A percentile compares a stretch with the other conserved stretches of the same genome.
Conservation (phyloP, 352 stramenopile species). For the Pythium utonaiense region DNA sequence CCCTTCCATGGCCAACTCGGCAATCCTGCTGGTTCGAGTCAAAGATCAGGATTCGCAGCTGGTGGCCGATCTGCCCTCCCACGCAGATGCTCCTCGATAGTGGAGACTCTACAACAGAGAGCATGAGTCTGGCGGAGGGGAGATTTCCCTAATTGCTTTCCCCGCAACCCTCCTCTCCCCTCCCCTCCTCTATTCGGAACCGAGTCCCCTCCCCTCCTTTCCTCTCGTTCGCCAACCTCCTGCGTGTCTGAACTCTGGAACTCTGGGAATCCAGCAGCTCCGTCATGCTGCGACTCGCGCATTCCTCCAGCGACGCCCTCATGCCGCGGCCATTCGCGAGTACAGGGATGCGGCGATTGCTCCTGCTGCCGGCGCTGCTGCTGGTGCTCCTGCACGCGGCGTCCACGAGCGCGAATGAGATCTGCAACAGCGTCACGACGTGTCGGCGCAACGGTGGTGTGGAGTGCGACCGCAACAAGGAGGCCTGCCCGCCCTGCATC, state of each 20-base stretch:
- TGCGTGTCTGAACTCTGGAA: background rate
- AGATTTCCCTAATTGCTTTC: background rate
- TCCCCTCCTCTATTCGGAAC: background rate
- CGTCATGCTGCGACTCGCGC: background rate
- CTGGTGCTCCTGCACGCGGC: background rate
- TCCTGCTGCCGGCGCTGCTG: background rate
- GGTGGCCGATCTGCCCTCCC: conserved; percentile 1
- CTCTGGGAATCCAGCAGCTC: background rate
- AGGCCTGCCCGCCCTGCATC: conserved; percentile 58
- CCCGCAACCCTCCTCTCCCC: background rate
- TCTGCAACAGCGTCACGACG: conserved; percentile 20
- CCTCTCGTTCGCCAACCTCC: background rate
- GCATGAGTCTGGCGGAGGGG: background rate
- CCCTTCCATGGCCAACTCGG: background rate
- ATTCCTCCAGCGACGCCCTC: background rate
- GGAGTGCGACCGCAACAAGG: conserved; percentile 26
- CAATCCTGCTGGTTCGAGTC: conserved; percentile 1
- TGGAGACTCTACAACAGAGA: too few species aligned
- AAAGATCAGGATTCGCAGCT: conserved; percentile 1
- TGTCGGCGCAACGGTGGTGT: conserved; percentile 12
- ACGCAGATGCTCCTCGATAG: background rate
- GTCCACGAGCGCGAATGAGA: background rate
- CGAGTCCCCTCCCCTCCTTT: background rate
- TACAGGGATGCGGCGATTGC: background rate
- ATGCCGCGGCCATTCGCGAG: background rate